Base-by-base conservation (phyloP, 1,284 basidiomycete genomes). In the Fomitopsis schrenkii region DNA sequence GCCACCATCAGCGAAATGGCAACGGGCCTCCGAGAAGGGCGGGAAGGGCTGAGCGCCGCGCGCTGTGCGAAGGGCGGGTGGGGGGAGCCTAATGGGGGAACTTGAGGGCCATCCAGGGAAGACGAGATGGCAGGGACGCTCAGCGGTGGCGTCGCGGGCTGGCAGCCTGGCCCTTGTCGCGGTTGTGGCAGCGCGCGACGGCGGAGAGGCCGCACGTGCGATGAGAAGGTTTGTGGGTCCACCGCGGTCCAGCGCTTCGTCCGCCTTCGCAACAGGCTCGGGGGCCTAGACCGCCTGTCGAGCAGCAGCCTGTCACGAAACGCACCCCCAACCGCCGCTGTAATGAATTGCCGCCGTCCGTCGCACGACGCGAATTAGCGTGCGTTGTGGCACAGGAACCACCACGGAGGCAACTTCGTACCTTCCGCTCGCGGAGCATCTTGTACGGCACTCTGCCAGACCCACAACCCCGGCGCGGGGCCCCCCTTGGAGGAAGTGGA, bases 221-320 rank as follows among this genome's bases (percentile, higher is more conserved):
- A 26, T 19, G 35, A 36, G 28, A 48, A 45, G 56, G 5, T 45
- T 58, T 58, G 44, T 58, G 56, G 56, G 56, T 58, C 56, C 56
- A 58, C 15, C 56, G 44, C 42, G 41, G 44, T 58, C 56, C 56
- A 58, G 56, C 56, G 56, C 56, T 17, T 53, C 22, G 33, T 53
- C 12, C 50, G 33, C 33, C 50, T 53, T 36, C 50, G 50, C 50
- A 52, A 10, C 33, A 12, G 28, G 50, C 15, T 14, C 3, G 3
- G n/a, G 28, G 52, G 52, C 28, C 52, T 36, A 54, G 52, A 7
- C 52, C 52, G n/a, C 22, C 52, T 33, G n/a, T 17, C 30, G 50
- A 5, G 10, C 33, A 36, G 52, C 52, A 54, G 3, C 48, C 45
- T 19, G 12, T 50, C 48, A 33, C 4, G 2, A 2, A 30, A 4